Evolutionary conservation across 192 early-diverging fungal genomes (phyloP), one percentile per base, ranked within the genome.

Genomic region (Oehlia diaphana): DNA sequence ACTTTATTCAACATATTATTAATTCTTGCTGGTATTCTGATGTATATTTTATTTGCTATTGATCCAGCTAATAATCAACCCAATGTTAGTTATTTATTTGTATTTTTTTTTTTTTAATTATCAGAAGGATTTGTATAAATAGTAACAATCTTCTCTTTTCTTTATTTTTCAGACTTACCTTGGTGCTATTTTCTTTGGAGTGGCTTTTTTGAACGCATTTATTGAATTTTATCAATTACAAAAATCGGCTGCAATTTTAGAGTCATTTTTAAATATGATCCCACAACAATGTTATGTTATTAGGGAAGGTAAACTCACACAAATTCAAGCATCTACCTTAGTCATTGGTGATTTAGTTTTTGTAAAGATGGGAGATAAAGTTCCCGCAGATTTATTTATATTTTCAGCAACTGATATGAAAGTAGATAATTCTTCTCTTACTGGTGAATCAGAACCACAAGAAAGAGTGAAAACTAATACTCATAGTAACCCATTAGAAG

Each of bases 381-480:
- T 95, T 13, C 97, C 97, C 3, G 97, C 97, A 2, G 97, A 99
- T 89, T 83, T 97, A 65, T 90, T 88, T 78, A 78, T 99, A 44
- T 95, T 93, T 83, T 78, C 88, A 47, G 87, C 90, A 75, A 92
- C 88, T 26, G 97, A 99, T 63, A 86, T 97, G 74, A 99, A 99
- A 84, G 96, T 98, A 47, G 97, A 99, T 89, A 98, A 98, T 88
- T 97, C 96, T 8, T 96, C 95, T 13, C 83, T 99, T 49, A 99
- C 97, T 2, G 97, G 97, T 75, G 97, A 99, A 86, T 91, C 95
- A 2, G 97, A 98, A 74, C 95, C 97, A 16, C 97, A 99, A 84
- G 93, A 95, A 82, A 92, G 97, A 49, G 78, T 39, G 3, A 31
- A 84, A 0, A 79, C 80, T 4, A 97, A 96, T 84, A 86, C 82